Evolutionary conservation across 306 rosid genomes (phyloP), one percentile per base, ranked within the genome.

Genomic region (Glycine soja): DNA sequence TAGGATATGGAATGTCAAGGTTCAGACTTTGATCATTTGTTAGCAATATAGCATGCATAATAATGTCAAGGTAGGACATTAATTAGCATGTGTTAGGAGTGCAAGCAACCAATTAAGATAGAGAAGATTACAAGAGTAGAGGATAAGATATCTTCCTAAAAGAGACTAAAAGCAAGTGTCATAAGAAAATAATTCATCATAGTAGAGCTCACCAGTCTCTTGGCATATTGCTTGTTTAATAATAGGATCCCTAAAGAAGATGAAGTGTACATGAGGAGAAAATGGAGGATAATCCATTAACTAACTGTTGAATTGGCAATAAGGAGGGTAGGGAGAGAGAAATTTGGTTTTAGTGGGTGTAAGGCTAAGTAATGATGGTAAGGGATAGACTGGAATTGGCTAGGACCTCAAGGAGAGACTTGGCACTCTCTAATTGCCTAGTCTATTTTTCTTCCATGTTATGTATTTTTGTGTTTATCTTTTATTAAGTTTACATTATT

Each of bases 141-240:
- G 50, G 40, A 82, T 47, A 18, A 57, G 19, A 66, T 40, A 79
- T 43, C 79, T 19, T 77, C 79, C 72, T 3, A 62, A 83, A 59
- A 51, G 48, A 5, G 43, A 40, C 7, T 40, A 40, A 24, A 51
- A 65, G 14, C 34, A 52, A n/a, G 38, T 53, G 19, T 79, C n/a
- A 30, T 8, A 59, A 62, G 56, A 64, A 56, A 69, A 46, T 8
- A 69, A 12, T 61, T 76, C 51, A 52, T 58, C 72, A 0, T 40
- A 40, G 40, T 45, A 61, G 50, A 69, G 76, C 52, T 59, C 43
- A 45, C 46, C 36, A 63, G 43, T 43, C 59, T 16, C 11, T 43
- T 46, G 16, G 63, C 70, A 15, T 43, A 64, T 32, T 62, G 47
- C 14, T 74, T 15, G 53, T 53, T 34, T 75, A 58, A 48, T 12